Conservation (phyloP, 768 basidiomycete species). For the Lentinula edodes region DNA sequence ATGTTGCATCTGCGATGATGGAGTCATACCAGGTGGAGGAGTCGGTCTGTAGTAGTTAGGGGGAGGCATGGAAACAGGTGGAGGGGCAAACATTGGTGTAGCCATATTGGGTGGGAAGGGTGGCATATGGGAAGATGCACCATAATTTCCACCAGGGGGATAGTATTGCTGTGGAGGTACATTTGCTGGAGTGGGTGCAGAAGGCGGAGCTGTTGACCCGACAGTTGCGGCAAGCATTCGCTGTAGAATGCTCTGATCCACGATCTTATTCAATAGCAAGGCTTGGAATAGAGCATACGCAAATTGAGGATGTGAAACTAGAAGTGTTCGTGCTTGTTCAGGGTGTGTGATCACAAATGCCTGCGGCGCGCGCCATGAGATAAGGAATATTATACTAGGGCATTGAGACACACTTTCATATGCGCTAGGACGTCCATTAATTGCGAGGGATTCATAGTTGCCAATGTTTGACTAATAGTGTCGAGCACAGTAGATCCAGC, state of each 20-base stretch:
- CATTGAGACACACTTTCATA: conserved; percentile 74
- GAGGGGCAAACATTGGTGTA: background rate
- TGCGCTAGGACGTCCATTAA: conserved; percentile 93
- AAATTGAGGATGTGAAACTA: conserved; percentile 84
- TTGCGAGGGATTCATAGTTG: conserved; percentile 75
- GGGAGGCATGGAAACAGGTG: background rate
- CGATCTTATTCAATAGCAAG: conserved; percentile 87
- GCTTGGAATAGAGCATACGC: conserved; percentile 97
- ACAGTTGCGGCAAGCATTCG: conserved; percentile 39
- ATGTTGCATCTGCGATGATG: background rate
- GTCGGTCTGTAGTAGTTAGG: background rate
- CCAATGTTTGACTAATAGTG: conserved; percentile 80
- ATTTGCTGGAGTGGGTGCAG: conserved; percentile 15
- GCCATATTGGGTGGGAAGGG: background rate
- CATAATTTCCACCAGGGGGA: conserved; percentile 12
- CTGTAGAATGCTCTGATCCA: conserved; percentile 81
- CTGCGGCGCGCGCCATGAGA: conserved; percentile 35
- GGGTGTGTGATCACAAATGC: conserved; percentile 89
- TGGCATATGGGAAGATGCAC: background rate
- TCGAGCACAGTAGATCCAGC: conserved; percentile 72
- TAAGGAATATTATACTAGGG: conserved; percentile 7
- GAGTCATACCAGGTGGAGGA: background rate
- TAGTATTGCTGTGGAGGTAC: conserved; percentile 19
- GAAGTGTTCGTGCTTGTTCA: conserved; percentile 77
- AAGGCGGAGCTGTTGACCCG: conserved; percentile 23